Conservation (phyloP, 2,329 filamentous ascomycete species). For the Claviceps humidiphila region DNA sequence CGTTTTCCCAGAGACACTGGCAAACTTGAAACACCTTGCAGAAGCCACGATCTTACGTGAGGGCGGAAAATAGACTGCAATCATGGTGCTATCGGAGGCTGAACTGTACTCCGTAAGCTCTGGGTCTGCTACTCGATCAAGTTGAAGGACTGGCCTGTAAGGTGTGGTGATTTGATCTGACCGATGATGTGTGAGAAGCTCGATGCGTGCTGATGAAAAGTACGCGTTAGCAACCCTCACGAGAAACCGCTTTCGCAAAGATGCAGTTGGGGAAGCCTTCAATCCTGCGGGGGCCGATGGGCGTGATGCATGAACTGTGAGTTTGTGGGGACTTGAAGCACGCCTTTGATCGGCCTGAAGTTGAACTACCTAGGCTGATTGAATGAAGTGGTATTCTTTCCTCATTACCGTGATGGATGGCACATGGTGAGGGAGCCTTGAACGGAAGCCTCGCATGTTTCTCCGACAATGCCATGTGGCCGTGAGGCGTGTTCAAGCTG, state of each 20-base stretch:
- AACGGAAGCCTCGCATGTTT: neutral
- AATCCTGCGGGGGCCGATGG: no score
- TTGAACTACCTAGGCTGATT: no score
- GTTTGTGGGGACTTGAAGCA: neutral
- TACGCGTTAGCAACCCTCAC: neutral
- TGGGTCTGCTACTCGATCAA: neutral
- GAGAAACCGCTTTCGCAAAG: neutral
- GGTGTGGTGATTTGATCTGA: neutral
- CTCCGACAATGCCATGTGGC: neutral
- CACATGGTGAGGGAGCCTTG: no score
- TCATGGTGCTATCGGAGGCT: neutral
- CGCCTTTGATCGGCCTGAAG: no score
- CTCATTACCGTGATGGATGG: no score
- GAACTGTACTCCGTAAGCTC: neutral
- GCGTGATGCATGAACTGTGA: neutral
- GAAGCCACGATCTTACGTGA: neutral
- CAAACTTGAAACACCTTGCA: neutral
- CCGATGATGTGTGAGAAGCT: neutral
- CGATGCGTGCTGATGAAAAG: neutral
- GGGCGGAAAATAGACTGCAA: neutral
- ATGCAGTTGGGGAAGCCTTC: neutral
- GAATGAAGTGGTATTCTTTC: no score
- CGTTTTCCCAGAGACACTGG: neutral
- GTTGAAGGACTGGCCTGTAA: neutral
- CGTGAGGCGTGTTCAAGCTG: neutral